These are phyloP conservation scores for Byssochlamys sp. DNA, from an alignment of 2,329 filamentous ascomycete species.

Conservation along the genomic window DNA sequence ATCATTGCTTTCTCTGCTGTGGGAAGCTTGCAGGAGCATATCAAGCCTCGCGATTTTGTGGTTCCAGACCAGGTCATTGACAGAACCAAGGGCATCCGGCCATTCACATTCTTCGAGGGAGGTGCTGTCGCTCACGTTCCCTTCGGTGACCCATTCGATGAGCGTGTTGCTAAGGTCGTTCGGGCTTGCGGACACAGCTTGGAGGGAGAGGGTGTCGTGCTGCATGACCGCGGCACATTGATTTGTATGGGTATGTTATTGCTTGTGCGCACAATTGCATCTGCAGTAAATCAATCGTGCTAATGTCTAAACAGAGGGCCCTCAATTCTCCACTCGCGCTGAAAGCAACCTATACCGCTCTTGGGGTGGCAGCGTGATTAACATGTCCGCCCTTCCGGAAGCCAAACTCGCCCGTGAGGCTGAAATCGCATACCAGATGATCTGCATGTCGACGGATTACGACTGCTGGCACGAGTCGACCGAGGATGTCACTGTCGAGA, in stretches of 20 bases:
- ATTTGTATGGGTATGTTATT: conserved; percentile 72
- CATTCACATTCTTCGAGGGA: conserved; percentile 78
- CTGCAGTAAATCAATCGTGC: background rate
- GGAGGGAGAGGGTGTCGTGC: conserved; percentile 70
- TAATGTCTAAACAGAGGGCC: conserved; percentile 58
- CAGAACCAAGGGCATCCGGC: conserved; percentile 85
- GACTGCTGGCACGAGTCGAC: conserved; percentile 87
- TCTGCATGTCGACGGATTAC: conserved; percentile 98
- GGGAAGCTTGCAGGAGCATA: conserved; percentile 80
- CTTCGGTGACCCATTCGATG: conserved; percentile 92
- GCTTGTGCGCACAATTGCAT: conserved; percentile 1
- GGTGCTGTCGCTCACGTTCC: conserved; percentile 89
- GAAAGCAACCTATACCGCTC: conserved; percentile 90
- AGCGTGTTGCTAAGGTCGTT: conserved; percentile 64
- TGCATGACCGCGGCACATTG: conserved; percentile 76
- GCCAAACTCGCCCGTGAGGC: conserved; percentile 93
- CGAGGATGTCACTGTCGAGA: conserved; percentile 79
- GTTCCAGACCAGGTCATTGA: conserved; percentile 95
- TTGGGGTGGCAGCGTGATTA: conserved; percentile 91
- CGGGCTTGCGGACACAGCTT: conserved; percentile 65
- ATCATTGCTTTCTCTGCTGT: conserved; percentile 94
- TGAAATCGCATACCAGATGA: conserved; percentile 94
- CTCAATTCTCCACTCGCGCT: conserved; percentile 90
- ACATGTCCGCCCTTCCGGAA: conserved; percentile 94
- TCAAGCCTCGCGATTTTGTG: conserved; percentile 93